Evolutionary conservation across 2,329 filamentous ascomycete genomes (phyloP).

Genomic region (Diaporthe capsici): DNA sequence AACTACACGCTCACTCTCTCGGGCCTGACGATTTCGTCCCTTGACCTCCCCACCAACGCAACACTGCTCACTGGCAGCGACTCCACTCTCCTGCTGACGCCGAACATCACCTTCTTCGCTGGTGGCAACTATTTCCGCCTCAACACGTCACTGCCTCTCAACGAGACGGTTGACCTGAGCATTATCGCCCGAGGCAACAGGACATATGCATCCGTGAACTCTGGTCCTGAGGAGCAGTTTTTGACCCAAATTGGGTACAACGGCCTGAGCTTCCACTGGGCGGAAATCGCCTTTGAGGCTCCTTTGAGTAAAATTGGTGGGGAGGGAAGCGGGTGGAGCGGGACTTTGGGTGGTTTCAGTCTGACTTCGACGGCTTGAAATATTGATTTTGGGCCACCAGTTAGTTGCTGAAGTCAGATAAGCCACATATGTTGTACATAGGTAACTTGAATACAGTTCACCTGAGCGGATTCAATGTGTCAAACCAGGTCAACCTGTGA

Average conservation of each 20-base stretch:
- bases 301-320: slow-evolving; percentile 57
- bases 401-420: background rate
- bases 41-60: slow-evolving; percentile 51
- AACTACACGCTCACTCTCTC: slow-evolving; percentile 68
- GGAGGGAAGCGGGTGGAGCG: slow-evolving; percentile 49
- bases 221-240: slow-evolving; percentile 54
- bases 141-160: slow-evolving; percentile 51
- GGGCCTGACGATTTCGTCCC: slow-evolving; percentile 50
- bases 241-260: slow-evolving; percentile 59
- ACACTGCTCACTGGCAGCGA: slow-evolving; percentile 59
- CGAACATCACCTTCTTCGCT: slow-evolving; percentile 53
- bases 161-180: slow-evolving; percentile 49
- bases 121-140: slow-evolving; percentile 54
- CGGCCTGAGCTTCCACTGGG: slow-evolving; percentile 57
- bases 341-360: slow-evolving; percentile 49
- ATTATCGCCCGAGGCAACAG: slow-evolving; percentile 50
- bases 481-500: background rate
- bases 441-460: background rate
- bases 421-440: background rate
- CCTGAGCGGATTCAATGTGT: background rate
- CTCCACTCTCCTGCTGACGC: slow-evolving; percentile 59
- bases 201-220: slow-evolving; percentile 49
- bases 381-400: too few species aligned
- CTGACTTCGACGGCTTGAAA: slow-evolving; percentile 45
- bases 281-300: slow-evolving; percentile 60